Conservation (phyloP, 2,329 filamentous ascomycete species). For the Pseudomassariella vexata region DNA sequence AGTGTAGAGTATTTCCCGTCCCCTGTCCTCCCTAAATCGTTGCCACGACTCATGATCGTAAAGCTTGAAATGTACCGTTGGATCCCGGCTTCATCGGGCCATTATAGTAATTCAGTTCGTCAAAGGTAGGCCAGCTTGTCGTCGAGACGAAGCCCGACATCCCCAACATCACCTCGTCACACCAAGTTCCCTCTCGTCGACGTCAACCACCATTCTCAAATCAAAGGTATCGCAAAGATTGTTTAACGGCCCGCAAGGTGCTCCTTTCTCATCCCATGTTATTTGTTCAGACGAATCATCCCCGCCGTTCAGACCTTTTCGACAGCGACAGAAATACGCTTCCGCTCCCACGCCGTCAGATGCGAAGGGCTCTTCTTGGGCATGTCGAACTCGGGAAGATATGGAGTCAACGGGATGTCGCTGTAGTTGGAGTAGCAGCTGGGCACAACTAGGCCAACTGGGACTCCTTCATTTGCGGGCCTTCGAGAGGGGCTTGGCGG, state of each 20-base stretch:
- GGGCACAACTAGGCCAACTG: conserved; percentile 20
- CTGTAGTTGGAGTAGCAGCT: conserved; percentile 15
- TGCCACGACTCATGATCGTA: too few relatives aligned
- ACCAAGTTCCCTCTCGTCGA: too few relatives aligned
- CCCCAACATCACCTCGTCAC: conserved; percentile 5
- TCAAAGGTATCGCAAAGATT: too few relatives aligned
- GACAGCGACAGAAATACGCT: conserved; percentile 2
- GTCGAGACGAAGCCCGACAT: conserved; percentile 21
- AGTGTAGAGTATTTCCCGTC: too few relatives aligned
- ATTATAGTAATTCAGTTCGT: too few relatives aligned
- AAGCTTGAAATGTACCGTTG: too few relatives aligned
- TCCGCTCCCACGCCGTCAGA: conserved; percentile 5
- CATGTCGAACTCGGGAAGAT: conserved; percentile 16
- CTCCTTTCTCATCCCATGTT: conserved; percentile 1
- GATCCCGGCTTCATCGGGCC: too few relatives aligned
- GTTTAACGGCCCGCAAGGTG: conserved; percentile 10
- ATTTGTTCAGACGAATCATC: background rate
- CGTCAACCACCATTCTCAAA: too few relatives aligned
- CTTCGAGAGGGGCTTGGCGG: conserved; percentile 18
- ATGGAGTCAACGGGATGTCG: conserved; percentile 22
- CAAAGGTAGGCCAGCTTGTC: too few relatives aligned
- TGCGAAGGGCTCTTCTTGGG: conserved; percentile 8
- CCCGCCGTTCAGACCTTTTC: conserved; percentile 2
- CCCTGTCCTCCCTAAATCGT: too few relatives aligned
- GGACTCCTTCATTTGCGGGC: conserved; percentile 32